Conservation (phyloP, 805 yeast species). For the Kodamaea nitidulidarum region DNA sequence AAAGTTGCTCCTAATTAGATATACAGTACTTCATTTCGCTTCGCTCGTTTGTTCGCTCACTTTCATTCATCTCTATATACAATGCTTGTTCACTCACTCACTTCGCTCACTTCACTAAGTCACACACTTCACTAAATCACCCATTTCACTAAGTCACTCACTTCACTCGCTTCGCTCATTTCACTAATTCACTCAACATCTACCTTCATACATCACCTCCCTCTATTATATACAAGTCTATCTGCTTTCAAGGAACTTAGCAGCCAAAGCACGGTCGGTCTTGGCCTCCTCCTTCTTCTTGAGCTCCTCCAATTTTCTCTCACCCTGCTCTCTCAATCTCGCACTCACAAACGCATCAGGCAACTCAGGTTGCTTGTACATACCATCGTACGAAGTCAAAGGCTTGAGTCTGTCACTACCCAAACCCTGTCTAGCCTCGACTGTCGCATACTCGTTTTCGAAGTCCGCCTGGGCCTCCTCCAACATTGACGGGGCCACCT, state of each 20-base stretch:
- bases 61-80: no score
- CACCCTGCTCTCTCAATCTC: slow-evolving; percentile 23
- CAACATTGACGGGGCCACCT: slow-evolving; percentile 35
- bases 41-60: no score
- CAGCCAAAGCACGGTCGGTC: slow-evolving; percentile 28
- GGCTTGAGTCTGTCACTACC: slow-evolving; percentile 74
- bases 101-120: no score
- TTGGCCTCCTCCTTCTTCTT: slow-evolving; percentile 20
- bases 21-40: no score
- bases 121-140: no score
- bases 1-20: no score
- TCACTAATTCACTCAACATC: no score
- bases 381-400: slow-evolving; percentile 69
- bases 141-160: no score
- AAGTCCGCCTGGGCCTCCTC: slow-evolving; percentile 35
- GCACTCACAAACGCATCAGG: slow-evolving; percentile 38
- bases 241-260: slow-evolving; percentile 18
- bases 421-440: slow-evolving; percentile 44
- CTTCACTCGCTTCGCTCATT: no score
- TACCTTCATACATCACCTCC: not conserved
- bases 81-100: no score
- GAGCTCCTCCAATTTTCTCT: slow-evolving; percentile 15
- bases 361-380: slow-evolving; percentile 43
- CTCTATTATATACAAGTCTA: slow-evolving; percentile 2
- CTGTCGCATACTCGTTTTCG: slow-evolving; percentile 48